These are phyloP conservation scores for Cryptococcus sp. DNA, from an alignment of 1,284 basidiomycete genomes.

Conservation along the genomic window DNA sequence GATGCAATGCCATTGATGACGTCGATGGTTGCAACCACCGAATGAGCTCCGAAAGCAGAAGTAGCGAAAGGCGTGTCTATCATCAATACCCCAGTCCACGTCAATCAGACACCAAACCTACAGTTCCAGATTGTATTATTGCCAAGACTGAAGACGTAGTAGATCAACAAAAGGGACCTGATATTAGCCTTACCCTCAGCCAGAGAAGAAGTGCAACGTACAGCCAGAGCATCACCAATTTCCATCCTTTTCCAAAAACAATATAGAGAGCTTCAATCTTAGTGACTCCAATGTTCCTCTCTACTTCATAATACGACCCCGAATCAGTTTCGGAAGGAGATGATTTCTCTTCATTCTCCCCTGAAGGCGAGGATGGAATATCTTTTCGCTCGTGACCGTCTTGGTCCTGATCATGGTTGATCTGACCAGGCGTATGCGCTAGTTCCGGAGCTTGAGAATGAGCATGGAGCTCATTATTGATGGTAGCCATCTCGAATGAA, in stretches of 20 bases:
- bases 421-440: too few species aligned
- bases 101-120: not conserved
- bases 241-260: constrained; percentile 31
- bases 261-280: constrained; percentile 40
- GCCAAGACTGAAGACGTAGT: not conserved
- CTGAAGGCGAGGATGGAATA: too few species aligned
- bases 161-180: not conserved
- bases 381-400: too few species aligned
- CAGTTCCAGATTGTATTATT: not conserved
- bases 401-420: too few species aligned
- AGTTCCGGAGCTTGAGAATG: too few species aligned
- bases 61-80: constrained; percentile 36
- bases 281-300: constrained; percentile 36
- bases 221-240: constrained; percentile 27
- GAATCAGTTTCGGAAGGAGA: not conserved
- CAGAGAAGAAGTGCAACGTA: constrained; percentile 3
- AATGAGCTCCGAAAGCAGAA: constrained; percentile 39
- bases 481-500: too few species aligned
- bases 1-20: constrained; percentile 40
- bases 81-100: not conserved
- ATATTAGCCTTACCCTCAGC: not conserved
- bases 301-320: constrained; percentile 6
- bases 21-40: constrained; percentile 37
- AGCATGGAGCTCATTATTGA: too few species aligned
- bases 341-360: not conserved